phyloP scores from a whole-genome alignment of 2,329 filamentous ascomycete genomes.

The Verticillium longisporum region DNA sequence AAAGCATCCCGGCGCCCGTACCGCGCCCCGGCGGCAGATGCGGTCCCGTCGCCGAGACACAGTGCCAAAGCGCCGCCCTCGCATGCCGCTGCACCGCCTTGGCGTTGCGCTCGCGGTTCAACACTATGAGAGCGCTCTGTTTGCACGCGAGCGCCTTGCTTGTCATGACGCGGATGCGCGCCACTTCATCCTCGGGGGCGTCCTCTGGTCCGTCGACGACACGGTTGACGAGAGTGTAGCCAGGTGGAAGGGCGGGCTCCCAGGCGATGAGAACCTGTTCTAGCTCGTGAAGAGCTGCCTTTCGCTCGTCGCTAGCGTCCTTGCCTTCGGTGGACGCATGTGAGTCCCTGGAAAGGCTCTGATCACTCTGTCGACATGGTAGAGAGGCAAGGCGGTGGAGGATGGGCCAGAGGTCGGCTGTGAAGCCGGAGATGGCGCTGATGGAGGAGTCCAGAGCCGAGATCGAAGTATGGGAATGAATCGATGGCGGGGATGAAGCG shows the following conservation, averaged over 20 bases:
- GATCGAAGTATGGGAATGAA: background rate
- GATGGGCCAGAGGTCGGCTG: conserved; percentile 9
- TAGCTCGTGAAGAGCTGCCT: conserved; percentile 5
- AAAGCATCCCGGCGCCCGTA: conserved; percentile 7
- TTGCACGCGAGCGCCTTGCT: conserved; percentile 10
- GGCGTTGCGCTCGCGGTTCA: conserved; percentile 7
- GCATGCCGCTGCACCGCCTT: conserved; percentile 10
- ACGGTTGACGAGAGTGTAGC: conserved; percentile 10
- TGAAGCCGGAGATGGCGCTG: conserved; percentile 5
- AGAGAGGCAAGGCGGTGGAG: conserved; percentile 7
- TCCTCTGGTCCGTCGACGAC: conserved; percentile 9
- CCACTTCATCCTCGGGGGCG: conserved; percentile 7
- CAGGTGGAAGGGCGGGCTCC: conserved; percentile 5
- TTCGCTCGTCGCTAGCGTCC: conserved; percentile 6
- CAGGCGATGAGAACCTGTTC: conserved; percentile 7
- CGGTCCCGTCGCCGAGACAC: conserved; percentile 4
- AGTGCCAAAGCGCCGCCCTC: conserved; percentile 11
- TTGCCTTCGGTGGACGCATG: conserved; percentile 5
- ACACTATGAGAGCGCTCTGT: conserved; percentile 8
- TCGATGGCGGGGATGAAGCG: background rate
- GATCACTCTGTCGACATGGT: conserved; percentile 4
- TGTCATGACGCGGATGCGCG: conserved; percentile 8
- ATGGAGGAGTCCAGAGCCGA: background rate
- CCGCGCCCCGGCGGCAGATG: background rate
- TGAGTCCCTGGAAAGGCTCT: conserved; percentile 2